phyloP scores from a whole-genome alignment of 441 rosid genomes.

The Melastoma candidum region DNA sequence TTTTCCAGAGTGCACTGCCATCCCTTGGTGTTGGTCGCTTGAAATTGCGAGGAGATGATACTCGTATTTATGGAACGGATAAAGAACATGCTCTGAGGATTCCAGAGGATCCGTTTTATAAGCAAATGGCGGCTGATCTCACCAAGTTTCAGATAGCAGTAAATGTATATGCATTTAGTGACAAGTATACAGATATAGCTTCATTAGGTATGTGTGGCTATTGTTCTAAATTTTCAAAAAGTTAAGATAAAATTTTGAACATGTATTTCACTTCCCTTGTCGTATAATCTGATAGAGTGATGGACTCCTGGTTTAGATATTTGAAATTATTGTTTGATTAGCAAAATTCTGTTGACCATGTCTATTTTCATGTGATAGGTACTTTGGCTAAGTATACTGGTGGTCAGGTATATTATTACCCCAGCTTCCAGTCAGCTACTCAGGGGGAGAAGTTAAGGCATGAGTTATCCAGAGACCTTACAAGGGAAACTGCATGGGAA shows the following conservation, averaged over 20 bases:
- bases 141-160: constrained; percentile 93
- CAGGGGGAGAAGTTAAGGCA: constrained; percentile 80
- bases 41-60: constrained; percentile 97
- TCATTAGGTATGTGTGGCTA: constrained; percentile 56
- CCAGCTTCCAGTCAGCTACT: constrained; percentile 64
- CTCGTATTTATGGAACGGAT: constrained; percentile 91
- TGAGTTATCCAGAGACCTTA: constrained; percentile 92
- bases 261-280: no score
- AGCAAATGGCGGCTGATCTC: constrained; percentile 99
- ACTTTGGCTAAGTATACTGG: constrained; percentile 95
- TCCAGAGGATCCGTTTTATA: constrained; percentile 90
- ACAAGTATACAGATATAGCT: constrained; percentile 89
- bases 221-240: no score
- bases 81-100: constrained; percentile 77
- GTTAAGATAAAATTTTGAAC: no score
- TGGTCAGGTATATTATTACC: constrained; percentile 93
- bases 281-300: no score
- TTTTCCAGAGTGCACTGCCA: constrained; percentile 88
- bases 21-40: constrained; percentile 94
- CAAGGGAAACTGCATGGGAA: constrained; percentile 99
- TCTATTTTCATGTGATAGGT: constrained; percentile 28
- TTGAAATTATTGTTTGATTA: no score
- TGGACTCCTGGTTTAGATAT: no score
- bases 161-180: constrained; percentile 85
- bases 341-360: not conserved